Percentiles rank a stretch among this genome's conserved stretches.
phyloP scores from a whole-genome alignment of 331 rosid species.

The Phaseolus coccineus region DNA sequence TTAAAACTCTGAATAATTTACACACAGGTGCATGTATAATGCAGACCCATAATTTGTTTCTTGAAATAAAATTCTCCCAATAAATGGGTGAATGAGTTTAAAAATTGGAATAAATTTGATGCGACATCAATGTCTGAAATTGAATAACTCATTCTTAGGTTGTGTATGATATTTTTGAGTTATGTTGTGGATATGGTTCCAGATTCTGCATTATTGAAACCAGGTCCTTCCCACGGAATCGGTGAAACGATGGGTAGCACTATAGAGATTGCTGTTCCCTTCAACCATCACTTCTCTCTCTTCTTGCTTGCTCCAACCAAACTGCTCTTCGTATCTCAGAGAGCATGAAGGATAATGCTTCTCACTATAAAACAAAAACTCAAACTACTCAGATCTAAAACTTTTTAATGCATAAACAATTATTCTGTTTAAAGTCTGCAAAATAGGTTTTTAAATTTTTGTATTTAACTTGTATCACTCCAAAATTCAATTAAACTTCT shows the following conservation, averaged over 20 bases:
- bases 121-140: background rate
- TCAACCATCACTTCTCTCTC: conserved; percentile 20
- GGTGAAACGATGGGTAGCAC: conserved; percentile 6
- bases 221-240: conserved; percentile 9
- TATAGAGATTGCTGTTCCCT: conserved; percentile 5
- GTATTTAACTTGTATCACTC: too few relatives aligned
- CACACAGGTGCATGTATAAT: too few relatives aligned
- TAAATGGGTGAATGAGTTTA: too few relatives aligned
- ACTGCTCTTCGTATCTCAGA: background rate
- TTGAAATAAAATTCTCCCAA: too few relatives aligned
- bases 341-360: background rate
- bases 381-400: too few relatives aligned
- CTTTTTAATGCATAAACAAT: background rate
- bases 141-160: conserved; percentile 9
- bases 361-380: background rate
- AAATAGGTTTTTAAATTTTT: too few relatives aligned
- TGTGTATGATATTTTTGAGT: conserved; percentile 22
- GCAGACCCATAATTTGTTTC: too few relatives aligned
- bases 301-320: background rate
- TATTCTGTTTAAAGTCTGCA: too few relatives aligned
- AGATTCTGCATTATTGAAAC: conserved; percentile 42
- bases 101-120: conserved; percentile 15
- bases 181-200: conserved; percentile 38
- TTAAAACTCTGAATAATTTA: too few relatives aligned
- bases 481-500: too few relatives aligned